Evolutionary conservation across 2,329 filamentous ascomycete species (phyloP).

Genomic region (Cryoendolithus antarcticus): DNA sequence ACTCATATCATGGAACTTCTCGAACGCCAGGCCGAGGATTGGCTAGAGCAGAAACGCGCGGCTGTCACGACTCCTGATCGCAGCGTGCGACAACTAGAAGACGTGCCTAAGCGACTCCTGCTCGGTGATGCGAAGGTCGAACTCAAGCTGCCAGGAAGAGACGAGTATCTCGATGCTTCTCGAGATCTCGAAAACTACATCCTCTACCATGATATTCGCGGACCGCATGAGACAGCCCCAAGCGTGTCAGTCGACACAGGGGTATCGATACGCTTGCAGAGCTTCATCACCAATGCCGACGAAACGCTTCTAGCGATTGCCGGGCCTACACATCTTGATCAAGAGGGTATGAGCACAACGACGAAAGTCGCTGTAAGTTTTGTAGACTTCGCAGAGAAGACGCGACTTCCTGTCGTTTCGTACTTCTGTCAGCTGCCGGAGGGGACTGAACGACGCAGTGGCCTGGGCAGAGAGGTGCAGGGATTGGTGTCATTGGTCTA

Average conservation of each 20-base stretch:
- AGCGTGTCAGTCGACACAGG: not conserved
- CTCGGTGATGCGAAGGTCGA: not conserved
- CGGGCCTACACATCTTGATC: not conserved
- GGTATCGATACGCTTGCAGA: not conserved
- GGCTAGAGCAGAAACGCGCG: not conserved
- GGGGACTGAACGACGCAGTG: not conserved
- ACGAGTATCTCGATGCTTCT: not conserved
- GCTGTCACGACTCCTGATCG: no score
- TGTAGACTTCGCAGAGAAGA: constrained; percentile 2
- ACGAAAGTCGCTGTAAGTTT: constrained; percentile 4
- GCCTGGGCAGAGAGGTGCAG: constrained; percentile 5
- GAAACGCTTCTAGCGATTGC: not conserved
- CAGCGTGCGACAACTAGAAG: no score
- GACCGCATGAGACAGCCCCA: not conserved
- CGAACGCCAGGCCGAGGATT: not conserved
- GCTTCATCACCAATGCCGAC: not conserved
- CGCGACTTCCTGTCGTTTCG: constrained; percentile 5
- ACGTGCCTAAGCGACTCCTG: not conserved
- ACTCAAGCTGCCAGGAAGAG: not conserved
- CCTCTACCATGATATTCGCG: not conserved
- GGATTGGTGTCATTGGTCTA: constrained; percentile 6
- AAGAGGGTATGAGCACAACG: not conserved
- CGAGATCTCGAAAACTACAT: constrained; percentile 1
- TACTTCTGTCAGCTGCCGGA: constrained; percentile 2
- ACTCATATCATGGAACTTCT: not conserved